Evolutionary conservation across 148 eudicot genomes (phyloP).

Genomic region (Chenopodium formosanum): DNA sequence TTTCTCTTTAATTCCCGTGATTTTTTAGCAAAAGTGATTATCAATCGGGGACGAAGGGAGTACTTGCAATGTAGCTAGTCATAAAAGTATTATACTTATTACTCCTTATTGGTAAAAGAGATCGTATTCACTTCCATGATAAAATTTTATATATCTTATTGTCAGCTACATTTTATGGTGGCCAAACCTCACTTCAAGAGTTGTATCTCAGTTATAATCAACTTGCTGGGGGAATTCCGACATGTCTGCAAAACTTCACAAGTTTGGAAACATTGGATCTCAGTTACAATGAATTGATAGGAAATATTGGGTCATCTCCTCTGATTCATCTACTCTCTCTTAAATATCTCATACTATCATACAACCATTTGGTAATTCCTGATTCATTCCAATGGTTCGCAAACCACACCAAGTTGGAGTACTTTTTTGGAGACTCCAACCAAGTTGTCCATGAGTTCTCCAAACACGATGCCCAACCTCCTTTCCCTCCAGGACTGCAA

Average conservation of each 20-base stretch:
- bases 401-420: background rate
- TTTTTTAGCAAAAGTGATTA: too few species aligned
- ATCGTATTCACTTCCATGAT: too few species aligned
- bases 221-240: background rate
- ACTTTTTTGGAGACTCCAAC: background rate
- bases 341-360: background rate
- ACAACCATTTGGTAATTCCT: background rate
- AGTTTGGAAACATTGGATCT: background rate
- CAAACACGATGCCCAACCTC: too few species aligned
- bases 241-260: background rate
- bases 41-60: too few species aligned
- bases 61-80: too few species aligned
- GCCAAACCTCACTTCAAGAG: background rate
- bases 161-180: too few species aligned
- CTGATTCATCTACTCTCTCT: background rate
- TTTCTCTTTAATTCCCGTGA: too few species aligned
- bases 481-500: background rate
- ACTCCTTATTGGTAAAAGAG: too few species aligned
- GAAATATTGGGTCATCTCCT: background rate
- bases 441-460: too few species aligned
- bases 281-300: background rate
- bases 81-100: background rate
- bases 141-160: too few species aligned
- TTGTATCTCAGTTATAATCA: constrained; percentile 7
- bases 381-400: background rate